Percentiles rank a stretch among this genome's conserved stretches.
phyloP scores from a whole-genome alignment of 345 rosid species.

The thale cress (Arabidopsis thaliana) region TAIR10.1 NC_003070.9:18400001-18400500 shows the following conservation, averaged over 20 bases:
- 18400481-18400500: neutral
- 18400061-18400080: constrained; percentile 46
- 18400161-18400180: neutral
- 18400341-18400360: neutral
- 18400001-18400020: constrained; percentile 23
- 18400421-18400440: constrained; percentile 17
- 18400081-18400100: constrained; percentile 35
- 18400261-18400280: constrained; percentile 7
- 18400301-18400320: constrained; percentile 7
- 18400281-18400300: constrained; percentile 4
- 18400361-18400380: neutral
- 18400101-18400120: constrained; percentile 34
- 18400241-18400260: neutral
- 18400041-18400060: constrained; percentile 33
- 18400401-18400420: neutral
- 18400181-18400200: neutral
- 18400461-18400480: constrained; percentile 4
- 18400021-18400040: constrained; percentile 16
- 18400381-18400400: neutral
- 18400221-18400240: constrained; percentile 29
- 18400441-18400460: neutral
- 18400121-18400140: constrained; percentile 21
- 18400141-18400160: constrained; percentile 9
- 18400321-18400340: constrained; percentile 8
- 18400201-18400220: constrained; percentile 20